These are phyloP conservation scores for Oryza coarctata DNA, from an alignment of 176 grass and related monocot species.

Conservation along the genomic window DNA sequence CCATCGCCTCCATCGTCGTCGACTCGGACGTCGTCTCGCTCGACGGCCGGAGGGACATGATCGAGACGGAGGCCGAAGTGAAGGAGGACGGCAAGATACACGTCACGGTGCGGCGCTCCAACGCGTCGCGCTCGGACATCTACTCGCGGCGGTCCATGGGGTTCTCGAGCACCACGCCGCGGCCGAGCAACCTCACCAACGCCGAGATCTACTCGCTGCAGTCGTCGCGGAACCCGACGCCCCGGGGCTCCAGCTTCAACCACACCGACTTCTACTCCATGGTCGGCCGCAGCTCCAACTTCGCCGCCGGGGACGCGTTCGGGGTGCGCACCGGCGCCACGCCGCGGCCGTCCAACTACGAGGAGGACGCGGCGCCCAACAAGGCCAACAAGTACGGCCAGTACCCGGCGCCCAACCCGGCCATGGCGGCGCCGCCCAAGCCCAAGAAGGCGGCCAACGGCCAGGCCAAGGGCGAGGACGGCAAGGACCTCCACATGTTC, in stretches of 20 bases:
- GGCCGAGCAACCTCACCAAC: constrained; percentile 97
- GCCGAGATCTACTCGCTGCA: constrained; percentile 99
- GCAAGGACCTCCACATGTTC: constrained; percentile 99
- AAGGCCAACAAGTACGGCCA: constrained; percentile 53
- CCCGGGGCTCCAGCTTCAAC: constrained; percentile 96
- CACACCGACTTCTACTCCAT: constrained; percentile 99
- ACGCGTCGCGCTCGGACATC: constrained; percentile 84
- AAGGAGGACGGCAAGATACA: constrained; percentile 95
- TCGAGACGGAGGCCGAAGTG: constrained; percentile 94
- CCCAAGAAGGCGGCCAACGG: constrained; percentile 53
- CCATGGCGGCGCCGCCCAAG: constrained; percentile 40
- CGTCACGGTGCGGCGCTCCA: constrained; percentile 89
- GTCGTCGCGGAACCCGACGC: constrained; percentile 91
- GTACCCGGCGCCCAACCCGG: constrained; percentile 54
- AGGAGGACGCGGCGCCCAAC: constrained; percentile 55
- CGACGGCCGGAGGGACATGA: constrained; percentile 60
- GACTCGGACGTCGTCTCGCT: constrained; percentile 91
- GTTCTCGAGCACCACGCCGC: constrained; percentile 76
- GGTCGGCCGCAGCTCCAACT: constrained; percentile 93
- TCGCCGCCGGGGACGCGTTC: constrained; percentile 67
- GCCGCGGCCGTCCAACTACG: constrained; percentile 86
- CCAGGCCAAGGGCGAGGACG: constrained; percentile 71
- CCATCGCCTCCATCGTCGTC: constrained; percentile 83
- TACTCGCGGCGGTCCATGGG: constrained; percentile 88
- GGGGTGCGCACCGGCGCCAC: constrained; percentile 65